These are phyloP conservation scores for Coprinopsis strossmayeri DNA, from an alignment of 768 basidiomycete species.

Conservation along the genomic window DNA sequence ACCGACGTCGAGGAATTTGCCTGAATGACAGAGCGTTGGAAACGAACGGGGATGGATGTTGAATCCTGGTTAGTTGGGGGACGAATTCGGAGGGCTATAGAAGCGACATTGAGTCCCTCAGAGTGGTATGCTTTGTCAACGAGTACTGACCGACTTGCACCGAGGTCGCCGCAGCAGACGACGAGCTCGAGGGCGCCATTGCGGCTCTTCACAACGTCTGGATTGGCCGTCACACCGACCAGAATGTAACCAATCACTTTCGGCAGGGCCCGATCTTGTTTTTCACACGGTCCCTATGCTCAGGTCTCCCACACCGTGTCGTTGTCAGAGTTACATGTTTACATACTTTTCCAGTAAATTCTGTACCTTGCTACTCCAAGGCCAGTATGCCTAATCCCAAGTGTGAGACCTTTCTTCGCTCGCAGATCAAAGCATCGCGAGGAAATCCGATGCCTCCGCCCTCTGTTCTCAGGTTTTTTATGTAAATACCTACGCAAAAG, in stretches of 20 bases:
- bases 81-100: slow-evolving; percentile 78
- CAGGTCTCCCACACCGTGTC: background rate
- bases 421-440: too few species aligned
- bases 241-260: slow-evolving; percentile 17
- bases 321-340: too few species aligned
- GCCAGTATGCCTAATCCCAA: too few species aligned
- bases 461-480: too few species aligned
- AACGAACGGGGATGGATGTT: slow-evolving; percentile 84
- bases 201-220: slow-evolving; percentile 32
- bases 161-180: slow-evolving; percentile 71
- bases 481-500: too few species aligned
- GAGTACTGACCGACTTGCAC: slow-evolving; percentile 86
- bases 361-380: background rate
- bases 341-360: too few species aligned
- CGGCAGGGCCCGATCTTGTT: slow-evolving; percentile 30
- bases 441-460: too few species aligned
- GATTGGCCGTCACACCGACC: slow-evolving; percentile 20
- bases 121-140: background rate
- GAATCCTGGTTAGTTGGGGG: slow-evolving; percentile 83
- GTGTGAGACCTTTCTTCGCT: too few species aligned
- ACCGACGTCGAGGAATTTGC: slow-evolving; percentile 69
- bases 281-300: slow-evolving; percentile 18
- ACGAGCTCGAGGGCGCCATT: slow-evolving; percentile 74
- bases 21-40: slow-evolving; percentile 86
- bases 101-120: slow-evolving; percentile 14